Evolutionary conservation across 139 green algal genomes (phyloP).

Genomic region (Auxenochlorella pyrenoidosa): DNA sequence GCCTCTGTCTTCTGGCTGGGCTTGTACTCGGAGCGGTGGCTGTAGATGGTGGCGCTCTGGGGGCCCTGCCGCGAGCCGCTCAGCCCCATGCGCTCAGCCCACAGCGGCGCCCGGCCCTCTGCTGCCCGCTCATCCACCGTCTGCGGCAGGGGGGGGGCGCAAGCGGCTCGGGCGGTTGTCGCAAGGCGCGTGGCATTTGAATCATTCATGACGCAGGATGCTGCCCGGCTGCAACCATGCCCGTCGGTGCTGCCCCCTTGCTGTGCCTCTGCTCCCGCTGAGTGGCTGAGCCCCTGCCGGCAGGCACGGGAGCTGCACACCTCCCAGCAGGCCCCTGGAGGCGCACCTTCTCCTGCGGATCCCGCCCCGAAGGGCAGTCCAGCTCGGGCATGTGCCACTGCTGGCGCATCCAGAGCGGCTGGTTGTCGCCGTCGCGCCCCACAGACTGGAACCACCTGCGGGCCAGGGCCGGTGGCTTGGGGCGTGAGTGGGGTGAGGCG

Average conservation of each 20-base stretch:
- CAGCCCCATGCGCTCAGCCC: slow-evolving; percentile 51
- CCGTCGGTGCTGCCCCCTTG: too few relatives aligned
- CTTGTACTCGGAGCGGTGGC: slow-evolving; percentile 47
- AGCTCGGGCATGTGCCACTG: slow-evolving; percentile 49
- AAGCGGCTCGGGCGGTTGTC: not conserved
- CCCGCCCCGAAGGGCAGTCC: slow-evolving; percentile 36
- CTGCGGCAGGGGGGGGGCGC: not conserved
- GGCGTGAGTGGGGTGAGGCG: too few relatives aligned
- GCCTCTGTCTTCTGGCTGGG: slow-evolving; percentile 45
- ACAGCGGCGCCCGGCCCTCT: slow-evolving; percentile 32
- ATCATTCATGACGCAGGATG: too few relatives aligned
- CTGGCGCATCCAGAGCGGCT: slow-evolving; percentile 51
- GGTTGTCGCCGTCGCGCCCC: slow-evolving; percentile 26
- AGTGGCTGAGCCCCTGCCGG: not conserved
- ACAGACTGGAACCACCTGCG: slow-evolving; percentile 37
- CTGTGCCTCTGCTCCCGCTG: too few relatives aligned
- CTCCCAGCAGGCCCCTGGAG: too few relatives aligned
- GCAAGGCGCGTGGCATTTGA: too few relatives aligned
- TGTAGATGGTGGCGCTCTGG: slow-evolving; percentile 50
- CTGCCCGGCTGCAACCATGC: too few relatives aligned
- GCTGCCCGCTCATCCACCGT: slow-evolving; percentile 12
- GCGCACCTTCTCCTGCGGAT: slow-evolving; percentile 15
- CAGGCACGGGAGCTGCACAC: not conserved
- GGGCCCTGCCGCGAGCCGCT: slow-evolving; percentile 21
- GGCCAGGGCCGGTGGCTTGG: not conserved